Conservation (phyloP, 116 monocot genomes). For the Papilionanthe hybrid region DNA sequence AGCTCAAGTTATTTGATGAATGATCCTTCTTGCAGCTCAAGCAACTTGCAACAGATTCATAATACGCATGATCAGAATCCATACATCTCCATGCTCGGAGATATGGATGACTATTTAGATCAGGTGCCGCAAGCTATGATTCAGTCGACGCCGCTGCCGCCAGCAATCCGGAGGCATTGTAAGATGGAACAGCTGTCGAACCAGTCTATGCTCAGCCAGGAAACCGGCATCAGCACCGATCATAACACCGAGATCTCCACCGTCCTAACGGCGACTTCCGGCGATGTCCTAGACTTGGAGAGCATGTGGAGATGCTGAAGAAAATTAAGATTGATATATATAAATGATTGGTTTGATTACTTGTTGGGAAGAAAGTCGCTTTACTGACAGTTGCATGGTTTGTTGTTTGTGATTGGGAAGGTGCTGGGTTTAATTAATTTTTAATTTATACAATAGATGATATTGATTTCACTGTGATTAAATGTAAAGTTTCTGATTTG, state of each 20-base stretch:
- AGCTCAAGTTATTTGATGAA: background rate
- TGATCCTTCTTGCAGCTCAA: background rate
- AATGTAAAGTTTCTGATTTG: slow-evolving; percentile 10
- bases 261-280: slow-evolving; percentile 9
- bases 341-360: no score
- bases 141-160: background rate
- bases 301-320: slow-evolving; percentile 35
- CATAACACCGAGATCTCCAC: slow-evolving; percentile 69
- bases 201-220: slow-evolving; percentile 53
- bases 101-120: no score
- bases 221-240: slow-evolving; percentile 56
- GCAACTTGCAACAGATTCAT: slow-evolving; percentile 3
- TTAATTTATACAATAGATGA: no score
- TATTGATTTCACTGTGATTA: slow-evolving; percentile 7
- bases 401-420: background rate
- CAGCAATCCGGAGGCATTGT: slow-evolving; percentile 22
- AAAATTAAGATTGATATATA: background rate
- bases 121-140: background rate
- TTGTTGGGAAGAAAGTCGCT: no score
- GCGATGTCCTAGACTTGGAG: slow-evolving; percentile 12
- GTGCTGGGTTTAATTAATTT: no score
- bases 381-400: no score
- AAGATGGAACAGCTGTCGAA: slow-evolving; percentile 55
- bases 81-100: no score
- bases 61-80: background rate